Evolutionary conservation across 371 early-diverging fungal genomes (phyloP).

Genomic region (Syncephalastrum monosporum): DNA sequence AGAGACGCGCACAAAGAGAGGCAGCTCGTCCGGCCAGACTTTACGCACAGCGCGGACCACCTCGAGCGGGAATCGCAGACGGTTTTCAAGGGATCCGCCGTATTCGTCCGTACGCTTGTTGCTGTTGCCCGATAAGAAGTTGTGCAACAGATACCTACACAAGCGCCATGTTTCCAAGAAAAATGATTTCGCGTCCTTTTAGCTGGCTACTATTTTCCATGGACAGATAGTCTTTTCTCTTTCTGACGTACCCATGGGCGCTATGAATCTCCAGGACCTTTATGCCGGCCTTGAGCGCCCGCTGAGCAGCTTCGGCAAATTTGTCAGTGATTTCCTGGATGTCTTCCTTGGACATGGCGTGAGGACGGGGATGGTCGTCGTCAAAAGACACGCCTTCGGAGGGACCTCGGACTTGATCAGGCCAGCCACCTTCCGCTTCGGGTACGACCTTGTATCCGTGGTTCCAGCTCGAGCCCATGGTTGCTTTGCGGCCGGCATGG

Average conservation of each 20-base stretch:
- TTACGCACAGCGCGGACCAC: conserved; percentile 60
- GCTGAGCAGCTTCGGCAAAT: conserved; percentile 70
- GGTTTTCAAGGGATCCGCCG: conserved; percentile 79
- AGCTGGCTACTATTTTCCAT: neutral
- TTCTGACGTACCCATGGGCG: conserved; percentile 47
- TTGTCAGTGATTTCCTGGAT: conserved; percentile 59
- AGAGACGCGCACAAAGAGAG: conserved; percentile 80
- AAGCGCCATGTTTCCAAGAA: neutral
- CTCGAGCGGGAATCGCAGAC: conserved; percentile 69
- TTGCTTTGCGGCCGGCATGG: conserved; percentile 84
- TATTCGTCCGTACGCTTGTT: conserved; percentile 87
- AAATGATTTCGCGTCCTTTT: no score
- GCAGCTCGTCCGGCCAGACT: conserved; percentile 78
- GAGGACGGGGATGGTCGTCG: conserved; percentile 48
- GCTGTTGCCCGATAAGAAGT: conserved; percentile 78
- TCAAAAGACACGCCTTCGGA: conserved; percentile 51
- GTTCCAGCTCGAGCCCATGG: conserved; percentile 47
- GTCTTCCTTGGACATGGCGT: conserved; percentile 62
- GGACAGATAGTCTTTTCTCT: no score
- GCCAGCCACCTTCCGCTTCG: conserved; percentile 72
- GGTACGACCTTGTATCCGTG: conserved; percentile 31
- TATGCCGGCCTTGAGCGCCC: conserved; percentile 80
- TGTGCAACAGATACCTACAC: conserved; percentile 73
- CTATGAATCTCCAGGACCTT: conserved; percentile 88
- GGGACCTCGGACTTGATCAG: conserved; percentile 72